These are phyloP conservation scores for Thermoascus crustaceus DNA, from an alignment of 2,329 filamentous ascomycete species.

Conservation along the genomic window DNA sequence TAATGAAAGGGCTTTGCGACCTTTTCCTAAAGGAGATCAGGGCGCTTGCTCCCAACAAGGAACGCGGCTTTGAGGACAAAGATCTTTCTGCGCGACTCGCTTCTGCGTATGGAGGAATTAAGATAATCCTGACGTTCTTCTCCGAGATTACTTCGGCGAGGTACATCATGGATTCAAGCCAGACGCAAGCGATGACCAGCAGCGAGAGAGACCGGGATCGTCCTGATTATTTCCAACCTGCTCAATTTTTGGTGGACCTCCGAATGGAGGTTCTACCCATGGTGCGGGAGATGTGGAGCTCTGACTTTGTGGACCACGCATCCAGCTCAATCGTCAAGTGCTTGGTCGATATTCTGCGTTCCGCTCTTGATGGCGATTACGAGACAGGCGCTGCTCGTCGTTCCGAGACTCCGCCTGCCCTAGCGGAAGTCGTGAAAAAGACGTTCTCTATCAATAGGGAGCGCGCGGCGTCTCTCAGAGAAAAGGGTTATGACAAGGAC, in stretches of 20 bases:
- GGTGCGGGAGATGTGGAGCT: slow-evolving; percentile 75
- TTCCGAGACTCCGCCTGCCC: slow-evolving; percentile 49
- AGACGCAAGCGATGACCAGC: slow-evolving; percentile 47
- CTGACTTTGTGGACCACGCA: slow-evolving; percentile 71
- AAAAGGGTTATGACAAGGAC: slow-evolving; percentile 48
- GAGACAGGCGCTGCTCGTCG: slow-evolving; percentile 60
- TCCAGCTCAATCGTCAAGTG: slow-evolving; percentile 68
- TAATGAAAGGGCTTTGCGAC: slow-evolving; percentile 63
- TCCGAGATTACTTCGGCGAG: slow-evolving; percentile 67
- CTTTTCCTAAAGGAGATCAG: slow-evolving; percentile 57
- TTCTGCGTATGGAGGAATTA: slow-evolving; percentile 56
- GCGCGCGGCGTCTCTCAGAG: slow-evolving; percentile 35
- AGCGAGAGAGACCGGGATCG: slow-evolving; percentile 49
- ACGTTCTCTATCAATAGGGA: slow-evolving; percentile 47
- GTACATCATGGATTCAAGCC: slow-evolving; percentile 67
- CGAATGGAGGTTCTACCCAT: slow-evolving; percentile 71
- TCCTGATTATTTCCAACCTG: slow-evolving; percentile 55
- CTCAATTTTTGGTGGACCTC: slow-evolving; percentile 79
- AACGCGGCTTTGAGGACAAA: slow-evolving; percentile 32
- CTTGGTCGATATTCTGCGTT: slow-evolving; percentile 74
- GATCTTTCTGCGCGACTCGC: slow-evolving; percentile 37
- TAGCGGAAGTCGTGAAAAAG: slow-evolving; percentile 40
- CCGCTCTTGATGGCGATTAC: slow-evolving; percentile 66
- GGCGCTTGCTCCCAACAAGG: slow-evolving; percentile 37
- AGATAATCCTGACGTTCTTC: slow-evolving; percentile 79